These are phyloP conservation scores for Backusella psychrophila DNA, from an alignment of 192 early-diverging fungal species.

Conservation along the genomic window DNA sequence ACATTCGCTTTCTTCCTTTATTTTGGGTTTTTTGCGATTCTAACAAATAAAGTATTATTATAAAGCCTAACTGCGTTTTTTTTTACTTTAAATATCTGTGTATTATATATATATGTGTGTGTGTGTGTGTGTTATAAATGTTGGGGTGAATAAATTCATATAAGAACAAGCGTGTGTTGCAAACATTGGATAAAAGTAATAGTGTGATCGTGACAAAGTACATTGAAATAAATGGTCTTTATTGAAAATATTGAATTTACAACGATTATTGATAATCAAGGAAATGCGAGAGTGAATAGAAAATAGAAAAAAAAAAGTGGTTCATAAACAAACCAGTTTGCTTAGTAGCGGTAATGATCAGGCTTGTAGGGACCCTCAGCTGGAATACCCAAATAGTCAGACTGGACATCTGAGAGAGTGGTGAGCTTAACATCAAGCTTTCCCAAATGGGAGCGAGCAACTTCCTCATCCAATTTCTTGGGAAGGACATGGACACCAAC, in stretches of 20 bases:
- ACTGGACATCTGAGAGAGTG: slow-evolving; percentile 62
- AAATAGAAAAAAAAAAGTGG: not conserved
- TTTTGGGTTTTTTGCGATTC: slow-evolving; percentile 9
- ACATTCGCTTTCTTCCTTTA: slow-evolving; percentile 4
- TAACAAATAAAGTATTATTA: slow-evolving; percentile 1
- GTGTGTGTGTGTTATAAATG: not conserved
- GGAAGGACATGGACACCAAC: slow-evolving; percentile 98
- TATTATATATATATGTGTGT: not conserved
- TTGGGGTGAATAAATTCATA: not conserved
- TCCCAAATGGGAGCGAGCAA: slow-evolving; percentile 90
- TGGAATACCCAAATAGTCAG: slow-evolving; percentile 80
- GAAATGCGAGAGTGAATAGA: not conserved
- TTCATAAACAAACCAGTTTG: not conserved
- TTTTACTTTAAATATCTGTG: not conserved
- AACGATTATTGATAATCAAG: not conserved
- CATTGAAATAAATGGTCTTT: not conserved
- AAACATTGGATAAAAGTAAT: not conserved
- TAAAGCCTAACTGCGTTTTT: not conserved
- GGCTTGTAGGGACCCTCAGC: slow-evolving; percentile 94
- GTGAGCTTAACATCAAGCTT: slow-evolving; percentile 96
- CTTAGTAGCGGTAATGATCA: slow-evolving; percentile 93
- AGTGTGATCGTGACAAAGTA: not conserved
- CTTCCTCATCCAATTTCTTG: slow-evolving; percentile 99
- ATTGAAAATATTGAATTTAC: not conserved
- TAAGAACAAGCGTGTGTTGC: not conserved